A percentile compares a stretch with the other conserved stretches of the same genome.
Conservation (phyloP, 495 filamentous ascomycete species). For the Physcia stellaris region DNA sequence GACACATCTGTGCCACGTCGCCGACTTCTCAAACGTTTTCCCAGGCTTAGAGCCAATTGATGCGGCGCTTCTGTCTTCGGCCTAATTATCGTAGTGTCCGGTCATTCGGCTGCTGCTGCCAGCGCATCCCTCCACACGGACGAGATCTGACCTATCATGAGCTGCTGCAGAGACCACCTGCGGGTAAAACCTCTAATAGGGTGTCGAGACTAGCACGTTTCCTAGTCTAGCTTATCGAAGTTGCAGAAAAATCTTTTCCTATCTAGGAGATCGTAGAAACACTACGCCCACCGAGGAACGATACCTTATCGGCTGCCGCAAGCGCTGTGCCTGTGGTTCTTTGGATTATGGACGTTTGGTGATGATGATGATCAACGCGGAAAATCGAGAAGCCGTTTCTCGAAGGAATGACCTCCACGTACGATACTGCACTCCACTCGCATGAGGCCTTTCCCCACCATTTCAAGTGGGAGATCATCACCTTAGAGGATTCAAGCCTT, state of each 20-base stretch:
- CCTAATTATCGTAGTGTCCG: constrained; percentile 4
- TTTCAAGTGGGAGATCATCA: no score
- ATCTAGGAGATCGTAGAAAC: neutral
- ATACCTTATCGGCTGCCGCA: neutral
- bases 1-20: neutral
- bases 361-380: no score
- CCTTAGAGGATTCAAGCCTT: no score
- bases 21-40: neutral
- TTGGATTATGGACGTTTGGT: neutral
- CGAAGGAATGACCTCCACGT: no score
- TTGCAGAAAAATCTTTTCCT: no score
- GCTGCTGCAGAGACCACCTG: neutral
- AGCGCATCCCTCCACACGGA: constrained; percentile 5
- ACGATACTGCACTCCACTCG: no score
- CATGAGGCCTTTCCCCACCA: no score
- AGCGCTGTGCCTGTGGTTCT: neutral
- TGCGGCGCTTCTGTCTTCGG: constrained; percentile 1
- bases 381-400: no score
- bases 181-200: neutral
- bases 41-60: neutral
- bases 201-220: neutral
- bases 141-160: neutral
- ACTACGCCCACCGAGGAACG: neutral
- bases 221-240: no score
- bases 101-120: constrained; percentile 2